Conservation (phyloP, 73 alveolate genomes). For the Uronychia setigera region DNA sequence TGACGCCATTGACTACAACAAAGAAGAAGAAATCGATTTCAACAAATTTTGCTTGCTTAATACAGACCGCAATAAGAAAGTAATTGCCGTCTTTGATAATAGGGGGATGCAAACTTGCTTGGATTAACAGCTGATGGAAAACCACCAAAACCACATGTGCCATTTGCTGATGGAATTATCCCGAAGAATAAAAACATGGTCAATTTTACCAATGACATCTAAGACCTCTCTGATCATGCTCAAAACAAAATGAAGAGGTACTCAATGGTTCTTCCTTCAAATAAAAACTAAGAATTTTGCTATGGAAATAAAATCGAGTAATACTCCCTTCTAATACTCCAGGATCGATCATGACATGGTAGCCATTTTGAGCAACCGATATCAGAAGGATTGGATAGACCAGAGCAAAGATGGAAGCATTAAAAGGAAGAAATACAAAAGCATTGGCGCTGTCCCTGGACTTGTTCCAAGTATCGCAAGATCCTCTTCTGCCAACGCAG, state of each 20-base stretch:
- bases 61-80: slow-evolving; percentile 29
- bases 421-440: too few relatives aligned
- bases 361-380: not conserved
- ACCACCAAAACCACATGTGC: slow-evolving; percentile 41
- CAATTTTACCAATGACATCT: slow-evolving; percentile 20
- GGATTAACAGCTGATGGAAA: not conserved
- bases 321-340: not conserved
- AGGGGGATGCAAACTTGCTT: not conserved
- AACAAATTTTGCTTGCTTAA: slow-evolving; percentile 48
- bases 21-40: slow-evolving; percentile 46
- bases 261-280: not conserved
- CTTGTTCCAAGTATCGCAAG: too few relatives aligned
- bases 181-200: slow-evolving; percentile 40
- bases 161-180: slow-evolving; percentile 38
- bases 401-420: too few relatives aligned
- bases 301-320: not conserved
- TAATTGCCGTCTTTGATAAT: not conserved
- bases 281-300: not conserved
- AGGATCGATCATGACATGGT: not conserved
- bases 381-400: too few relatives aligned
- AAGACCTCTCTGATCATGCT: not conserved
- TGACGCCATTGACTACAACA: slow-evolving; percentile 41
- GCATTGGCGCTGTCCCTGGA: too few relatives aligned
- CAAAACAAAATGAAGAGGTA: not conserved
- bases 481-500: too few relatives aligned